Evolutionary conservation across 768 basidiomycete genomes (phyloP), one percentile per base, ranked within the genome.

Genomic region (Hebeloma cylindrosporum): DNA sequence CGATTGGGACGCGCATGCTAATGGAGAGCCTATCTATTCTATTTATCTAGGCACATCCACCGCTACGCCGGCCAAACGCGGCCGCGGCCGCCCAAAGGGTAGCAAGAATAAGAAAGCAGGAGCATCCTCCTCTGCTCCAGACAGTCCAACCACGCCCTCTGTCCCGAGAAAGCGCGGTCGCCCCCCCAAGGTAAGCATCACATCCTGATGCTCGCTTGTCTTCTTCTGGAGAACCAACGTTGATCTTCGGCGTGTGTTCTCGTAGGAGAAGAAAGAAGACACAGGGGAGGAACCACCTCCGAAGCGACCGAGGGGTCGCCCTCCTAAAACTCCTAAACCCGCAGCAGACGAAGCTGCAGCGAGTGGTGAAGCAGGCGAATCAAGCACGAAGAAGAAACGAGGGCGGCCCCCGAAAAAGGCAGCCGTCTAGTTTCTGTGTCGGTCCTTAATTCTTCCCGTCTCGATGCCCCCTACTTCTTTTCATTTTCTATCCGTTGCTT

Each of bases 31-130:
- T 42, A 40, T 52, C 44, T 50, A 50, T 54, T 52, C 39, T 57
- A 43, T 40, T 57, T 51, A 69, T 72, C 53, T 69, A 60, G 63
- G 69, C 50, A 60, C 73, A 47, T 66, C 71, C 45, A 62, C 70
- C 47, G 56, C 67, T 16, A 61, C 67, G 33, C 73, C 78, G 30
- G 56, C 61, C 50, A 93, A 91, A 72, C 83, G 92, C 58, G 82
- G 88, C 59, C 79, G 93, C 35, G 93, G 93, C 42, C 82, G 93
- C 53, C 93, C 93, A 49, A 90, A 85, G 65, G 92, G 92, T 57
- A 89, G 87, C 67, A 93, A 88, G 71, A 79, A 82, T 65, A 74
- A 81, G 71, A 77, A 75, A 51, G 53, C 59, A 48, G 59, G 60
- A 34, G 46, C 65, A 6, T 55, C 66, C 21, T 50, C 66, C 11